Conservation (phyloP, 176 grass and related monocot genomes). For the Zizania latifolia region DNA sequence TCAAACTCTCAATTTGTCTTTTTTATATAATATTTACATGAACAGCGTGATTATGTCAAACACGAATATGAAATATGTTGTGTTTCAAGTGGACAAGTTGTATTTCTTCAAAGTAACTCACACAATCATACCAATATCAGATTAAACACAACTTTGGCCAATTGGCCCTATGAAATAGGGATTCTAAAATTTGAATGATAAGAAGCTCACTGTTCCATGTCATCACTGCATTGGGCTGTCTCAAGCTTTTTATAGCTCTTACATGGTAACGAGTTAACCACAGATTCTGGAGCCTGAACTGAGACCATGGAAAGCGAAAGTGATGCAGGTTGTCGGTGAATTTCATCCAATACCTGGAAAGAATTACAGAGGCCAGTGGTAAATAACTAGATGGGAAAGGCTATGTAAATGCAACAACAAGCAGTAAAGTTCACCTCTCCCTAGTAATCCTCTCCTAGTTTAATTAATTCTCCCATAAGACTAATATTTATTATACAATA, state of each 20-base stretch:
- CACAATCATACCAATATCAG: background rate
- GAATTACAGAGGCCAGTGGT: conserved; percentile 12
- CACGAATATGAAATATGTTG: background rate
- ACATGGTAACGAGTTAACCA: conserved; percentile 82
- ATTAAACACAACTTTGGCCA: conserved; percentile 18
- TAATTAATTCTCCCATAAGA: background rate
- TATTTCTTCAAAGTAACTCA: background rate
- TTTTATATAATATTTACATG: background rate
- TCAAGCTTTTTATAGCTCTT: conserved; percentile 76
- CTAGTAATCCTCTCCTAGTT: conserved; percentile 4
- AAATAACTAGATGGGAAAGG: conserved; percentile 28
- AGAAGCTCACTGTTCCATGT: conserved; percentile 86
- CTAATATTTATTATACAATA: background rate
- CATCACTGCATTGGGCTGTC: conserved; percentile 47
- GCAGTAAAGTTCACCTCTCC: background rate
- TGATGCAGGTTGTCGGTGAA: conserved; percentile 76
- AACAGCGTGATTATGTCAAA: background rate
- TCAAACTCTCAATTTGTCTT: background rate
- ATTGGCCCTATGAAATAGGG: background rate
- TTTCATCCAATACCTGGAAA: conserved; percentile 96
- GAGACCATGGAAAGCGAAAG: conserved; percentile 75
- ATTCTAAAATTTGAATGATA: conserved; percentile 4
- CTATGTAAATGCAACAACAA: conserved; percentile 11
- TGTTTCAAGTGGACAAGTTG: background rate
- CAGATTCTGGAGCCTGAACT: conserved; percentile 74